Evolutionary conservation across 768 basidiomycete species (phyloP), one percentile per base, ranked within the genome.

Genomic region (Exsudoporus frostii): DNA sequence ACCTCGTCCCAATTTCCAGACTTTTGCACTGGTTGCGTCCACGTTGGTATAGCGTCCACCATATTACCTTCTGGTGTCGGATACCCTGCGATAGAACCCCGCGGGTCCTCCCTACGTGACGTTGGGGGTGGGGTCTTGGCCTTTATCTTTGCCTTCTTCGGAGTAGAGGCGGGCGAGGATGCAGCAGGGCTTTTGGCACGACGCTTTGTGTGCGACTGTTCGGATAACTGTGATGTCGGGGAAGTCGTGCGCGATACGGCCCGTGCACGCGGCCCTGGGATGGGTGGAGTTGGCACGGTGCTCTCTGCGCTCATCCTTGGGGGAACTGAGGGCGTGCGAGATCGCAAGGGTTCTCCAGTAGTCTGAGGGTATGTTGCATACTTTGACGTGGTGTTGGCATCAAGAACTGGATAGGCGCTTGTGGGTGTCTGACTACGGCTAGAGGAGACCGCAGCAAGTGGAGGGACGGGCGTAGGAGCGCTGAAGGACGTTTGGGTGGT

Each of bases 1-100:
- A 83, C 89, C 65, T 93, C 90, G 63, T 93, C 90, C 90, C 91
- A 93, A 62, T 89, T 91, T 1, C 88, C 87, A 22, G 79, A 74
- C 53, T 71, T 73, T 24, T 77, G 79, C 25, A 85, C 74, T 24
- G 88, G 88, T 63, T 90, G 85, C 17, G 87, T 90, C 90, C 88
- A 90, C 4, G 80, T 78, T 7, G 91, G 90, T 65, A 92, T 90
- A 22, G 90, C 90, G 67, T 92, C 76, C 46, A 79, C 78, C 44
- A 80, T 75, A 54, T 76, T 76, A n/a, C 74, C 77, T 44, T 71
- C 78, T 0, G 84, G 80, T 1, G 77, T 74, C 7, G 89, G 88
- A 70, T 90, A 90, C 42, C 79, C 70, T 39, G 85, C 86, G n/a
- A 88, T 70, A 44, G 84, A 87, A 55, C 71, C 69, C 59, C 86